A percentile compares a stretch with the other conserved stretches of the same genome.
Evolutionary conservation across 169 alveolate species (phyloP).

Genomic region (Eimeria tenella): DNA sequence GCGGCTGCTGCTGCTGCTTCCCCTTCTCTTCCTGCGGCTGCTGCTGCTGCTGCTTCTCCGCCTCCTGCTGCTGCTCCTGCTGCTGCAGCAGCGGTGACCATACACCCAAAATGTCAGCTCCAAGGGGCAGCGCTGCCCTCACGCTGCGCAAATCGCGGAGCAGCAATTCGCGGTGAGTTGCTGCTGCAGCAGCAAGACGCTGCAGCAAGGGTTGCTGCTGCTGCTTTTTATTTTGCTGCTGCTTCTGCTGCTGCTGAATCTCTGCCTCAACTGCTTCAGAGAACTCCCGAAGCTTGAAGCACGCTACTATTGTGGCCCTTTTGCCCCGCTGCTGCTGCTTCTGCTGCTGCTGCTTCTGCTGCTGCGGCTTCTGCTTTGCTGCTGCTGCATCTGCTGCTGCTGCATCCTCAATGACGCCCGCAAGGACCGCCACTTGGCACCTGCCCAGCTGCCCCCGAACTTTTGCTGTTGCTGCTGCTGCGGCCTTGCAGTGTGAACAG

Average conservation of each 20-base stretch:
- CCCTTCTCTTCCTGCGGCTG: neutral
- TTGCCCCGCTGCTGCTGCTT: neutral
- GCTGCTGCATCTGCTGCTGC: neutral
- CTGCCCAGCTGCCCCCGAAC: neutral
- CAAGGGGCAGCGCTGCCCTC: neutral
- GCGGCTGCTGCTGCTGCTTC: no score
- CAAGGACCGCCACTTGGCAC: neutral
- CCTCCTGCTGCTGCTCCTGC: neutral
- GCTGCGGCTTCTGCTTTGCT: neutral
- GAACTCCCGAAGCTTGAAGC: neutral
- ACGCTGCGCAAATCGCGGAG: neutral
- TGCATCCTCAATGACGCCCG: neutral
- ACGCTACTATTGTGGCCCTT: neutral
- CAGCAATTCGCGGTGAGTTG: neutral
- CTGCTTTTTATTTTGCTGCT: neutral
- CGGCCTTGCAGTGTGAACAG: neutral
- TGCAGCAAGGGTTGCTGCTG: neutral
- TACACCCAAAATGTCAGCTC: neutral
- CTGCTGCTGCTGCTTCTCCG: neutral
- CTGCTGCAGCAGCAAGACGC: slow-evolving; percentile 6
- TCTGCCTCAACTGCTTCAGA: neutral
- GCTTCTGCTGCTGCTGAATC: neutral
- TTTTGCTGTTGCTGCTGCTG: neutral
- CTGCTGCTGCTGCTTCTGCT: neutral
- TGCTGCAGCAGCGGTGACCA: neutral